phyloP scores from a whole-genome alignment of 163 green algal species.

The Chloromonas sp. region DNA sequence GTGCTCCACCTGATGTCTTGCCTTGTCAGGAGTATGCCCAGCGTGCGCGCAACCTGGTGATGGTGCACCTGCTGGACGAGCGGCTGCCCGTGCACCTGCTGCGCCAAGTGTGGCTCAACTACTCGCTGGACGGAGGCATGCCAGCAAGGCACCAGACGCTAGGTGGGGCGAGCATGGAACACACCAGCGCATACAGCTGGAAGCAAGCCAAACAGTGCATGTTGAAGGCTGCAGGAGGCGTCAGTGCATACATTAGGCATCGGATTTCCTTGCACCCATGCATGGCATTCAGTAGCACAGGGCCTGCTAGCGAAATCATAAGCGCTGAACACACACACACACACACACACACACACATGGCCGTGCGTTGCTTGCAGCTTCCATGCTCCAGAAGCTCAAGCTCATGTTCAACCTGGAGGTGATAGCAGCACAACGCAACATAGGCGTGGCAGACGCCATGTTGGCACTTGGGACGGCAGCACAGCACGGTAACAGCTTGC shows the following conservation, averaged over 20 bases:
- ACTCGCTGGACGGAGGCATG: conserved; percentile 36
- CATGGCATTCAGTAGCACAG: too few relatives aligned
- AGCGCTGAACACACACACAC: not conserved
- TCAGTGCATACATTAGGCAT: too few relatives aligned
- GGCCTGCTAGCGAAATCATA: not conserved
- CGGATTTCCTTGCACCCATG: too few relatives aligned
- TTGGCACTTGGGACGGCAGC: not conserved
- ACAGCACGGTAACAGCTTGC: not conserved
- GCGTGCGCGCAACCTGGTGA: conserved; percentile 35
- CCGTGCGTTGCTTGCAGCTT: conserved; percentile 6
- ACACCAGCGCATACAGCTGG: too few relatives aligned
- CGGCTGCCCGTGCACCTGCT: conserved; percentile 35
- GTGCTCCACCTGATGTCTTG: too few relatives aligned
- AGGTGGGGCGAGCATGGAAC: conserved; percentile 6
- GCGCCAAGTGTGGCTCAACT: conserved; percentile 37
- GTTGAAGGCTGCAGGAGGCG: too few relatives aligned
- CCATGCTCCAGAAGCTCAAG: conserved; percentile 48
- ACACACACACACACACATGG: not conserved
- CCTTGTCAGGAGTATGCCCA: conserved; percentile 22
- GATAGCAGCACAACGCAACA: conserved; percentile 32
- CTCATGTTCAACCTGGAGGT: conserved; percentile 46
- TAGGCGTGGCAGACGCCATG: conserved; percentile 5
- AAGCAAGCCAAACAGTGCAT: too few relatives aligned
- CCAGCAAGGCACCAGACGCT: conserved; percentile 33
- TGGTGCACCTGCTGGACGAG: conserved; percentile 45